phyloP scores from a whole-genome alignment of 2,329 filamentous ascomycete genomes.

The Penicillium brevicompactum region DNA sequence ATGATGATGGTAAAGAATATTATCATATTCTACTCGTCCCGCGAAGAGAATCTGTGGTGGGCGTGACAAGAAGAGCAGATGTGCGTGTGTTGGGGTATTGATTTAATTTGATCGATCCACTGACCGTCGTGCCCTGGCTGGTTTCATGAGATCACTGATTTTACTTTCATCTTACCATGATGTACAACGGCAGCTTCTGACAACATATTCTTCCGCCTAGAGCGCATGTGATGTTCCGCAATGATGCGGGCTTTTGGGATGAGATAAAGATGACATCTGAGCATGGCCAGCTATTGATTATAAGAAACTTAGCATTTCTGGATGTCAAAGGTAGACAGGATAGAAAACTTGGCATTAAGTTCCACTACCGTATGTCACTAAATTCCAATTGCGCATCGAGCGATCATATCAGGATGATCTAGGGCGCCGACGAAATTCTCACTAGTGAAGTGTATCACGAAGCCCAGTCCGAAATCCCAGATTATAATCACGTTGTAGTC shows the following conservation, averaged over 20 bases:
- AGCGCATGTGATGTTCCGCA: no score
- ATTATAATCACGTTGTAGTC: no score
- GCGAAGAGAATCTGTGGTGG: no score
- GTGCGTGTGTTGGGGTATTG: background rate
- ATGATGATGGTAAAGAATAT: no score
- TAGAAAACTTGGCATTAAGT: background rate
- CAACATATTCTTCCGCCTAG: no score
- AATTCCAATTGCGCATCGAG: no score
- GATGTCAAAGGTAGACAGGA: background rate
- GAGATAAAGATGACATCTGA: background rate
- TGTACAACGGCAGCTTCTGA: no score
- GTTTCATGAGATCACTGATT: background rate
- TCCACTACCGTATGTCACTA: background rate
- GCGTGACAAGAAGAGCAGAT: background rate
- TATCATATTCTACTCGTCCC: no score
- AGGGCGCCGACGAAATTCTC: no score
- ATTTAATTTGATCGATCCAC: background rate
- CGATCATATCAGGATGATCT: background rate
- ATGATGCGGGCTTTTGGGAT: background rate
- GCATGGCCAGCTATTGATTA: background rate
- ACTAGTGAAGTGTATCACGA: no score
- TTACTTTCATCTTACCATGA: background rate
- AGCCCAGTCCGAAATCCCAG: no score
- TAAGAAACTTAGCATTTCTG: background rate
- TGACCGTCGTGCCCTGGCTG: background rate